Evolutionary conservation across 305 asterid genomes (phyloP).

Genomic region (Fraxinus velutina): DNA sequence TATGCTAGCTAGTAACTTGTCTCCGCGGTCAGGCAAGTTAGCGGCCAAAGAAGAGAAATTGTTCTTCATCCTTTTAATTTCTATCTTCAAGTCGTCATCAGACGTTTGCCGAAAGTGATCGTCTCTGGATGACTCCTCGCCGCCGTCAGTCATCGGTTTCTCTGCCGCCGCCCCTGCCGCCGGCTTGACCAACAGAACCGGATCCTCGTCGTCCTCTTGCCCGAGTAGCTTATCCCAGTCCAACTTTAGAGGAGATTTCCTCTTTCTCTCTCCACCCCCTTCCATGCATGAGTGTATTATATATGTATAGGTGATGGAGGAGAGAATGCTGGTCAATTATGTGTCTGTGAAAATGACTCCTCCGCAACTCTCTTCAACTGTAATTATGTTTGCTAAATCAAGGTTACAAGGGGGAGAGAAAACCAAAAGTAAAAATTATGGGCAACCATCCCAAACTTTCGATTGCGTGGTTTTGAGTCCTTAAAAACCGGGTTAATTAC

Average conservation of each 20-base stretch:
- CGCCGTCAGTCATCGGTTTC: slow-evolving; percentile 9
- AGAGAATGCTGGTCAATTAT: neutral
- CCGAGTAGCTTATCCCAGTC: slow-evolving; percentile 33
- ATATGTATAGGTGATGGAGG: neutral
- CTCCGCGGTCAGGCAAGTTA: slow-evolving; percentile 47
- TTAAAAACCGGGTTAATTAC: too few species aligned
- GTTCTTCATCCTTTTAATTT: slow-evolving; percentile 16
- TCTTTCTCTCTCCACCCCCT: slow-evolving; percentile 37
- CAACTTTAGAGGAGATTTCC: slow-evolving; percentile 25
- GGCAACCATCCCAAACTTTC: neutral
- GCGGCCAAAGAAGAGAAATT: neutral
- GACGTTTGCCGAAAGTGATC: neutral
- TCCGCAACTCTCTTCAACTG: neutral
- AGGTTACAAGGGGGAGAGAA: neutral
- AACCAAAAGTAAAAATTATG: neutral
- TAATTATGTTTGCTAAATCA: neutral
- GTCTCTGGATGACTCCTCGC: neutral
- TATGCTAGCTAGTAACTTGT: slow-evolving; percentile 25
- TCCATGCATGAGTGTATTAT: slow-evolving; percentile 36
- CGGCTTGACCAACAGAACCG: slow-evolving; percentile 24
- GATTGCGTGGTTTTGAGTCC: neutral
- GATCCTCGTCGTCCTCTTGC: slow-evolving; percentile 34
- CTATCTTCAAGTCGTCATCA: slow-evolving; percentile 19
- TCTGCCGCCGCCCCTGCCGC: neutral
- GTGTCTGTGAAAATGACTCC: neutral